phyloP scores from a whole-genome alignment of 345 rosid species.

The Syzygium oleosum region DNA sequence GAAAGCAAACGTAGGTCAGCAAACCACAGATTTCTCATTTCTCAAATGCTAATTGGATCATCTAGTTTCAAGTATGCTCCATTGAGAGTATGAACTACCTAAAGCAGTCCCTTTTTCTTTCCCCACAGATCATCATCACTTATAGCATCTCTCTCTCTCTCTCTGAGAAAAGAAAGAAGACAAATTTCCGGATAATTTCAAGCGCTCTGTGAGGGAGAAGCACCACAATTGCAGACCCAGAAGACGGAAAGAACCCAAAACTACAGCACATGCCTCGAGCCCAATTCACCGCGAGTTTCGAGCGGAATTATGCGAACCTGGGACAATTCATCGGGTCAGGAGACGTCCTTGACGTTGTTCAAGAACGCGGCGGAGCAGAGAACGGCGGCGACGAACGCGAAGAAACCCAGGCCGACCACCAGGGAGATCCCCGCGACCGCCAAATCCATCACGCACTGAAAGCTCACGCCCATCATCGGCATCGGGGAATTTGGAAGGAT shows the following conservation, averaged over 20 bases:
- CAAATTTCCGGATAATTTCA: not conserved
- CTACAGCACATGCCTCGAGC: not conserved
- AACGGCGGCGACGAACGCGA: slow-evolving; percentile 53
- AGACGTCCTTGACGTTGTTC: slow-evolving; percentile 42
- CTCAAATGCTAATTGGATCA: not conserved
- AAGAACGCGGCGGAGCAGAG: slow-evolving; percentile 83
- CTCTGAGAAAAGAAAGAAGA: not conserved
- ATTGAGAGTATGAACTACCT: not conserved
- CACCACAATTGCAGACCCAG: not conserved
- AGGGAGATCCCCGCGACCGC: slow-evolving; percentile 72
- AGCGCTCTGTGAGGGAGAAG: not conserved
- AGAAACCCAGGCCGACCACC: slow-evolving; percentile 61
- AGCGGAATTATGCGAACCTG: not conserved
- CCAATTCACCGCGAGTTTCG: not conserved
- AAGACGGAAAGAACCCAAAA: not conserved
- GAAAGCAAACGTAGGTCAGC: not conserved
- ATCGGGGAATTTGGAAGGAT: not conserved
- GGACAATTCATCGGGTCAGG: not conserved
- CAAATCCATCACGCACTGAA: slow-evolving; percentile 57
- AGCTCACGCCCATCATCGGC: slow-evolving; percentile 31
- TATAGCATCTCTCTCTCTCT: not conserved
- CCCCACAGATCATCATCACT: not conserved
- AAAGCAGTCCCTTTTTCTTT: not conserved
- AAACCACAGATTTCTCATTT: not conserved
- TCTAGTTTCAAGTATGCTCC: not conserved